phyloP scores from a whole-genome alignment of 106 monocot species.

The Dioscorea alata region DNA sequence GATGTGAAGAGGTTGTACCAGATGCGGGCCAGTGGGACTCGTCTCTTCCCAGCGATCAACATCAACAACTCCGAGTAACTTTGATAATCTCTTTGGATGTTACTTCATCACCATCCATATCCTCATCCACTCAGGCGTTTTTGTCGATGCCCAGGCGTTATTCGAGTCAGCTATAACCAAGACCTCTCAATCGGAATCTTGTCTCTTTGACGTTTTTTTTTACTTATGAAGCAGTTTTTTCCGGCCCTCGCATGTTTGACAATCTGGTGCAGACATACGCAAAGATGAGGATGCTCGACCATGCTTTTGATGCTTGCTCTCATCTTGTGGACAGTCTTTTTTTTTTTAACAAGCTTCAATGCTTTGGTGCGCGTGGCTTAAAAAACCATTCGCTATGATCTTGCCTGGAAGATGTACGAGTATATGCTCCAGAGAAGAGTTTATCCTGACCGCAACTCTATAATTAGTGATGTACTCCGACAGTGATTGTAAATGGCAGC shows the following conservation, averaged over 20 bases:
- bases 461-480: slow-evolving; percentile 41
- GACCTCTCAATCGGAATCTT: background rate
- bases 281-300: too few relatives aligned
- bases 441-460: slow-evolving; percentile 50
- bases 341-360: too few relatives aligned
- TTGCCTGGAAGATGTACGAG: slow-evolving; percentile 74
- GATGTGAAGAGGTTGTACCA: too few relatives aligned
- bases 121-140: slow-evolving; percentile 39
- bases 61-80: too few relatives aligned
- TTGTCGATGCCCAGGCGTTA: slow-evolving; percentile 34
- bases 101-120: slow-evolving; percentile 42
- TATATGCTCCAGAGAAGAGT: slow-evolving; percentile 54
- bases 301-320: too few relatives aligned
- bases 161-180: slow-evolving; percentile 8
- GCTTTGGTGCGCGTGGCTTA: too few relatives aligned
- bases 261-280: too few relatives aligned
- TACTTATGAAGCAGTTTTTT: slow-evolving; percentile 27
- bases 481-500: slow-evolving; percentile 32
- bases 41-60: too few relatives aligned
- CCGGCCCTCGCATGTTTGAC: slow-evolving; percentile 57
- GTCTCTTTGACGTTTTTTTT: slow-evolving; percentile 21
- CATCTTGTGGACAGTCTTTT: too few relatives aligned
- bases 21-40: too few relatives aligned
- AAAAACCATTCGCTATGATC: slow-evolving; percentile 16
- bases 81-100: too few relatives aligned